These are phyloP conservation scores for Ophiorrhiza pumila DNA, from an alignment of 257 asterid genomes.

Conservation along the genomic window DNA sequence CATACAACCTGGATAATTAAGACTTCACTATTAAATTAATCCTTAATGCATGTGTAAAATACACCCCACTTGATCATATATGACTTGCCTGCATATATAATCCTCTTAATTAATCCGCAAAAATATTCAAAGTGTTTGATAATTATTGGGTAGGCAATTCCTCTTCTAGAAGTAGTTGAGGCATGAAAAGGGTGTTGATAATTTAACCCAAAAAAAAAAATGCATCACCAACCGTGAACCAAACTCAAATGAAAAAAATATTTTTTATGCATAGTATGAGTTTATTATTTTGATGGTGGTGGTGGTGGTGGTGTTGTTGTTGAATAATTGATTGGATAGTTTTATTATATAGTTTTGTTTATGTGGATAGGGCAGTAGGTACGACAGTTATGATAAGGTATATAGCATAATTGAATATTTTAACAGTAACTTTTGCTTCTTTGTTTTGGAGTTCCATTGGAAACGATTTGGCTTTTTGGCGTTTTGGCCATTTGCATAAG, in stretches of 20 bases:
- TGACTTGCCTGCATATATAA: neutral
- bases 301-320: conserved; percentile 10
- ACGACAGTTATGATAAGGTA: conserved; percentile 16
- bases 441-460: conserved; percentile 16
- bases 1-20: conserved; percentile 7
- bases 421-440: conserved; percentile 17
- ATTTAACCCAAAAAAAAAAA: neutral
- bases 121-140: neutral
- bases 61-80: neutral
- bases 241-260: neutral
- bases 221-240: conserved; percentile 18
- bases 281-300: conserved; percentile 6
- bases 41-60: neutral
- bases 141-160: conserved; percentile 12
- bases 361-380: conserved; percentile 19
- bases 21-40: conserved; percentile 20
- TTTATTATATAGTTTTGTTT: neutral
- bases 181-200: conserved; percentile 5
- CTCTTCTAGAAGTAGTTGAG: conserved; percentile 10
- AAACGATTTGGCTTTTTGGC: conserved; percentile 17
- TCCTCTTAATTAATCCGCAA: conserved; percentile 2
- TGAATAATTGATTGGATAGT: conserved; percentile 17
- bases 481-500: conserved; percentile 22
- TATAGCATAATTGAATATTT: conserved; percentile 21
- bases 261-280: neutral